Conservation (phyloP, 148 eudicot genomes). For the Polygonum maritimum region DNA sequence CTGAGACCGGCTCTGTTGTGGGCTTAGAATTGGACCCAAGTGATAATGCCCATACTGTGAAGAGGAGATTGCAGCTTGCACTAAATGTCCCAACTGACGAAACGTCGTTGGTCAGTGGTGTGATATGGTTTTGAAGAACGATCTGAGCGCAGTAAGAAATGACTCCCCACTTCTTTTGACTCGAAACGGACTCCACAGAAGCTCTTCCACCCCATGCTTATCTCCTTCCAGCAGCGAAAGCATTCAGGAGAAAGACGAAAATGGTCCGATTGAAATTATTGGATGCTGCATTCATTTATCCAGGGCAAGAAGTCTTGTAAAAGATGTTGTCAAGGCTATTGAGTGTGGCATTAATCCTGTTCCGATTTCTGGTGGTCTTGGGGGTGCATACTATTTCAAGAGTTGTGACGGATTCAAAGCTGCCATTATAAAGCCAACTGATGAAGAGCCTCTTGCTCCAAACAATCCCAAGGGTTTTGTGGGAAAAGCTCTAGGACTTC, state of each 20-base stretch:
- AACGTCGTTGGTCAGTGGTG: conserved; percentile 25
- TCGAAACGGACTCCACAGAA: conserved; percentile 23
- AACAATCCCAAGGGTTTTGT: conserved; percentile 34
- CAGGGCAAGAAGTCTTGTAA: conserved; percentile 16
- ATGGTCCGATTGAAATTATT: conserved; percentile 29
- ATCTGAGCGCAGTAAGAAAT: conserved; percentile 24
- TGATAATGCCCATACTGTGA: conserved; percentile 31
- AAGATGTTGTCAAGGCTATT: conserved; percentile 23
- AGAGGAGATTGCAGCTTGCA: conserved; percentile 29
- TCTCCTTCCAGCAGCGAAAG: conserved; percentile 20
- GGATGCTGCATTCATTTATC: conserved; percentile 21
- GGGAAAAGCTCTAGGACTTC: conserved; percentile 33
- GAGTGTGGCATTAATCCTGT: conserved; percentile 21
- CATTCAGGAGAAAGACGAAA: conserved; percentile 15
- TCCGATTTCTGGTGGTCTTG: conserved; percentile 25
- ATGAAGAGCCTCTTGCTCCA: conserved; percentile 38
- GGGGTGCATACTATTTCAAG: conserved; percentile 29
- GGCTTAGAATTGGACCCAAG: conserved; percentile 31
- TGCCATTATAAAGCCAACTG: conserved; percentile 37
- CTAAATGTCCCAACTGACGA: conserved; percentile 32
- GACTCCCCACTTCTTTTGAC: conserved; percentile 30
- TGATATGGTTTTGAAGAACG: conserved; percentile 29
- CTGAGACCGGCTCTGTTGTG: conserved; percentile 31
- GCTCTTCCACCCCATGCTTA: conserved; percentile 41
- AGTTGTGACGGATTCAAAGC: conserved; percentile 19